phyloP scores from a whole-genome alignment of 129 eudicot genomes.

The Apium graveolens region DNA sequence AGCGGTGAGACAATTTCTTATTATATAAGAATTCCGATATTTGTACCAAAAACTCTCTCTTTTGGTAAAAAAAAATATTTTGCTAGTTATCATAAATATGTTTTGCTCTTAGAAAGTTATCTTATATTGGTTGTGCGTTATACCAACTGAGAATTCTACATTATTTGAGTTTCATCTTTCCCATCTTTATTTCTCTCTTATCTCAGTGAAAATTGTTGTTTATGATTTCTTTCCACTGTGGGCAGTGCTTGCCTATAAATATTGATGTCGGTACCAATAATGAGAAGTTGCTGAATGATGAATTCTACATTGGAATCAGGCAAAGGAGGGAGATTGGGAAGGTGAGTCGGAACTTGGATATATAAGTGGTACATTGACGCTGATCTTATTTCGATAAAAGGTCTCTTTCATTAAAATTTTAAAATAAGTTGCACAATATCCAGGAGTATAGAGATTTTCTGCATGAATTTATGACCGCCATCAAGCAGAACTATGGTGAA shows the following conservation, averaged over 20 bases:
- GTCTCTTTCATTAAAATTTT: neutral
- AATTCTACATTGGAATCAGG: constrained; percentile 82
- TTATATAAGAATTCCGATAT: neutral
- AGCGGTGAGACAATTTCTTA: constrained; percentile 46
- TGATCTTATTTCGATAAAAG: neutral
- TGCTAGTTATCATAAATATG: too few relatives aligned
- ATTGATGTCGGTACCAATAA: constrained; percentile 90
- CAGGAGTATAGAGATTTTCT: constrained; percentile 73
- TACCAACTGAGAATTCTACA: neutral
- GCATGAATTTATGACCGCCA: constrained; percentile 81
- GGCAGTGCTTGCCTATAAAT: constrained; percentile 74
- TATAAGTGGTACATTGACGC: neutral
- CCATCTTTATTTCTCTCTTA: neutral
- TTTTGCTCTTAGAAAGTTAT: neutral
- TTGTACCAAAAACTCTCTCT: neutral
- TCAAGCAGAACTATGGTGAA: constrained; percentile 81
- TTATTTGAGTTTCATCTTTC: neutral
- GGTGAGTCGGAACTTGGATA: constrained; percentile 13
- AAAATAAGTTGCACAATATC: neutral
- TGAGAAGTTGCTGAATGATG: constrained; percentile 57
- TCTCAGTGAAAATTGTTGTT: neutral
- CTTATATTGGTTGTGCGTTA: neutral
- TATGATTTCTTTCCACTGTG: neutral
- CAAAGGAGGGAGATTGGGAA: constrained; percentile 73
- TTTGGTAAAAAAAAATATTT: too few relatives aligned